Percentiles rank a stretch among this genome's conserved stretches.
phyloP scores from a whole-genome alignment of 139 green algal genomes.

The Closterium sp. region DNA sequence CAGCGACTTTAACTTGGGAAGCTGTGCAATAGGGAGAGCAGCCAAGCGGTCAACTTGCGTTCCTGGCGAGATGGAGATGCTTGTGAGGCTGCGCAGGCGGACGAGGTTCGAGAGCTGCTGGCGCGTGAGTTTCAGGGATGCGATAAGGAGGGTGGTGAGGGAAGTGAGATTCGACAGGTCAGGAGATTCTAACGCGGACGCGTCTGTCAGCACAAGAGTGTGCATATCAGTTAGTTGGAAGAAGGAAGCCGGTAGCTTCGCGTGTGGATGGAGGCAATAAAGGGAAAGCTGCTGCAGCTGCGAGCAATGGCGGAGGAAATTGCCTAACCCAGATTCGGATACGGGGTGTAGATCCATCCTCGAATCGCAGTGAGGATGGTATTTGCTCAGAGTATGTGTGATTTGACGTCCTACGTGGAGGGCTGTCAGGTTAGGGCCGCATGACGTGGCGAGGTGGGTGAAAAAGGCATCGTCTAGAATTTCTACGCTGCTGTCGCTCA shows the following conservation, averaged over 20 bases:
- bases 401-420: neutral
- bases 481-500: neutral
- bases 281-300: neutral
- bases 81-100: neutral
- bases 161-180: neutral
- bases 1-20: neutral
- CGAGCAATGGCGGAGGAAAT: neutral
- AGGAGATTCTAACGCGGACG: neutral
- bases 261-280: neutral
- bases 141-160: neutral
- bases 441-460: neutral
- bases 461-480: neutral
- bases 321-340: neutral
- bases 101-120: neutral
- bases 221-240: neutral
- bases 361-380: neutral
- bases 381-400: neutral
- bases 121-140: neutral
- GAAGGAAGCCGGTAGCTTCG: neutral
- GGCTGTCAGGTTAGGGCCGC: neutral
- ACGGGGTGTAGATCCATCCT: neutral
- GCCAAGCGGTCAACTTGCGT: too few species aligned
- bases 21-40: neutral
- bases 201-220: neutral
- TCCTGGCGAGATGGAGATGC: neutral